A percentile compares a stretch with the other conserved stretches of the same genome.
Conservation (phyloP, 2,329 filamentous ascomycete genomes). For the Fusarium xylarioides region DNA sequence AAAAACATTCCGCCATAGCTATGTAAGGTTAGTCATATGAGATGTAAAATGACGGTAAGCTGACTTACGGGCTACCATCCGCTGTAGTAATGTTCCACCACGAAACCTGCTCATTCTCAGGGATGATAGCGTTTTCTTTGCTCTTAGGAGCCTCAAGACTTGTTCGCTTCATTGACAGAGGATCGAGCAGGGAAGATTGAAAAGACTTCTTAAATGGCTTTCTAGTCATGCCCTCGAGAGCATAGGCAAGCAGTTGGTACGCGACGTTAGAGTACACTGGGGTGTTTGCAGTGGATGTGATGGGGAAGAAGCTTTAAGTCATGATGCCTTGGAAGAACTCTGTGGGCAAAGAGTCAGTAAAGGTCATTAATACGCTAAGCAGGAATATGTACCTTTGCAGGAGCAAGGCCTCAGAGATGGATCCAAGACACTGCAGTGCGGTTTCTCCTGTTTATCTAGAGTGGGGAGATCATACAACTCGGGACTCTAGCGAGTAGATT, state of each 20-base stretch:
- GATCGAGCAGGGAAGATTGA: neutral
- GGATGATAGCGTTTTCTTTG: neutral
- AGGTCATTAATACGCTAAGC: fast-evolving
- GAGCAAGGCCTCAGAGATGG: neutral
- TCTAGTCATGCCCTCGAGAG: constrained; percentile 4
- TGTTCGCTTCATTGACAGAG: neutral
- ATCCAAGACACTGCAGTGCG: neutral
- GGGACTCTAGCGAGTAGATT: neutral
- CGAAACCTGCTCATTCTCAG: neutral
- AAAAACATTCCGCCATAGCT: constrained; percentile 17
- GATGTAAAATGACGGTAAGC: fast-evolving
- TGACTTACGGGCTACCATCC: neutral
- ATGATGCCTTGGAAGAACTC: constrained; percentile 1
- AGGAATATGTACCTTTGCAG: neutral
- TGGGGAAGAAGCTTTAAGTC: neutral
- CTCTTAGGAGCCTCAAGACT: neutral
- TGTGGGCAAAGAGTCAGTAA: neutral
- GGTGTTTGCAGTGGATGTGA: neutral
- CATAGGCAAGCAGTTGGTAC: constrained; percentile 14
- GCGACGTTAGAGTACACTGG: constrained; percentile 10
- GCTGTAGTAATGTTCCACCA: neutral
- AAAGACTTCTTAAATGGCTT: neutral
- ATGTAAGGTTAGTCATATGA: neutral
- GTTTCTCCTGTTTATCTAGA: neutral
- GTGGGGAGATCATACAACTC: neutral